Base-by-base conservation (phyloP, 169 alveolate species). In the Eimeria maxima region DNA sequence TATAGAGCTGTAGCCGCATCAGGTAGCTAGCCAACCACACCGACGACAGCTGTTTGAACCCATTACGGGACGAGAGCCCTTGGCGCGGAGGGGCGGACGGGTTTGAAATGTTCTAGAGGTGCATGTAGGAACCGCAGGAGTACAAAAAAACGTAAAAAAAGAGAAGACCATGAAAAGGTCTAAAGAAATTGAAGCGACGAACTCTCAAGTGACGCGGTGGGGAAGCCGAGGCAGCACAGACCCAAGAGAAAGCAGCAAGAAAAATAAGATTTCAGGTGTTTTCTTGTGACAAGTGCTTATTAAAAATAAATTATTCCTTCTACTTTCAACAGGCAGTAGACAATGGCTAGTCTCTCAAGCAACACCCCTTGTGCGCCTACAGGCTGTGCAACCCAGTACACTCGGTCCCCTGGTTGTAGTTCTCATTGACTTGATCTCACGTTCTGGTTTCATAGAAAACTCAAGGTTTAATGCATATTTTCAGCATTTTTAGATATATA, bases 141-240 rank as follows among this genome's bases (percentile, higher is more conserved):
- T 6, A 27, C 24, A 20, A 6, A 14, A 20, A 38, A 38, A 29
- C 7, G 7, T 10, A 33, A 7, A 73, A 38, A 73, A 5, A 38
- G 53, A 18, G 53, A 57, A 57, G 67, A 57, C 18, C 67, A 16
- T 42, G 6, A 38, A 13, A 27, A 29, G 38, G 38, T 11, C 27
- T 5, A 4, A 22, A 73, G 6, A n/a, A 14, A 73, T 55, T 13
- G 18, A 73, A 29, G 53, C 45, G 53, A 73, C 53, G 53, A 29
- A 29, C 33, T 22, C 50, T 7, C 83, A 33, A 18, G 55, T 29
- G 53, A 29, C 83, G 83, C 83, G 24, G 83, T 73, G 83, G 83
- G 83, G 83, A 50, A 42, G 50, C 83, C 83, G 83, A 73, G 83
- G 53, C 53, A 73, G 83, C 83, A 2, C 55, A 29, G 53, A 42